Percentiles rank a stretch among this genome's conserved stretches.
phyloP scores from a whole-genome alignment of 1,139 yeast species.

The Suhomyces ambrosiae region DNA sequence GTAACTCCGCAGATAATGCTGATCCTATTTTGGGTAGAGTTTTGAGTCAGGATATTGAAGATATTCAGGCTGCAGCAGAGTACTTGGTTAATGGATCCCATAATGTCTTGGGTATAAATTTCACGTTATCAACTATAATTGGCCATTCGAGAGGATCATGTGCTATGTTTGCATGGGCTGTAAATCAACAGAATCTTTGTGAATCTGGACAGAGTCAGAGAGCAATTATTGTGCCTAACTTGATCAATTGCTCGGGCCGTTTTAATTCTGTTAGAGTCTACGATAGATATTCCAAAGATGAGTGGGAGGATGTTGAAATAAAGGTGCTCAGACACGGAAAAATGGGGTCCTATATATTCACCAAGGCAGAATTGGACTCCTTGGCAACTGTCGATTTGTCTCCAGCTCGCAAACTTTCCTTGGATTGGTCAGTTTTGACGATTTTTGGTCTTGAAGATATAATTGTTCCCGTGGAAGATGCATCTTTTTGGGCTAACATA shows the following conservation, averaged over 20 bases:
- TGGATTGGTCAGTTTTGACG: slow-evolving; percentile 58
- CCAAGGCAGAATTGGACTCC: slow-evolving; percentile 55
- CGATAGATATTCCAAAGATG: slow-evolving; percentile 33
- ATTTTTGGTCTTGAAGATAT: slow-evolving; percentile 72
- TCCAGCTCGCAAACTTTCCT: slow-evolving; percentile 43
- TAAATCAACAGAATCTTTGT: slow-evolving; percentile 38
- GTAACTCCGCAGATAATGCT: slow-evolving; percentile 64
- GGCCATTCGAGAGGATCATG: slow-evolving; percentile 83
- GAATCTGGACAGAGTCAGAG: slow-evolving; percentile 29
- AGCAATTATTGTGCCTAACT: slow-evolving; percentile 55
- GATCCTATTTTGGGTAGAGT: slow-evolving; percentile 53
- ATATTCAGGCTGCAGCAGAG: slow-evolving; percentile 57
- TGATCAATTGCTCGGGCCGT: slow-evolving; percentile 76
- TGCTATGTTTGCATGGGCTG: slow-evolving; percentile 77
- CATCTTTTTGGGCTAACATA: slow-evolving; percentile 56
- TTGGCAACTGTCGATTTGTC: slow-evolving; percentile 55
- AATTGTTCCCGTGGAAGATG: slow-evolving; percentile 66
- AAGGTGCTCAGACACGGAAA: slow-evolving; percentile 50
- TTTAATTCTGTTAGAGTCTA: slow-evolving; percentile 42
- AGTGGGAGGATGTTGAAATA: slow-evolving; percentile 30
- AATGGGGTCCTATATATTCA: slow-evolving; percentile 38
- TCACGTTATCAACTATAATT: slow-evolving; percentile 57
- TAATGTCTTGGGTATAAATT: slow-evolving; percentile 39
- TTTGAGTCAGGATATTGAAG: slow-evolving; percentile 65
- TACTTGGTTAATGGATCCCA: slow-evolving; percentile 40